phyloP scores from a whole-genome alignment of 2,329 filamentous ascomycete genomes.

The Diaporthe vaccinii region DNA sequence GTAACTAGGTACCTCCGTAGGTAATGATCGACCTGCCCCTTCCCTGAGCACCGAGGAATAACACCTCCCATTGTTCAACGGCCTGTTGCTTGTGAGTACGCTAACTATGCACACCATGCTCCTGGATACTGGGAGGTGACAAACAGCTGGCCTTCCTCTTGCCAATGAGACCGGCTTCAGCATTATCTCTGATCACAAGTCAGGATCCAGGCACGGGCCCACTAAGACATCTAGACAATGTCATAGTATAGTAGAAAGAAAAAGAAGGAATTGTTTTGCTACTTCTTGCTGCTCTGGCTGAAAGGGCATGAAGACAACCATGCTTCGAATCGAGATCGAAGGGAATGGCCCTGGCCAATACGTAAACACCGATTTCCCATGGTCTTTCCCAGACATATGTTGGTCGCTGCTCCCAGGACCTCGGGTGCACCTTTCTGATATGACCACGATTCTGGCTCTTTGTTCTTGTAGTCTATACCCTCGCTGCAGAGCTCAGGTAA shows the following conservation, averaged over 20 bases:
- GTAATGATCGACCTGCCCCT: background rate
- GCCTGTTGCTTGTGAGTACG: background rate
- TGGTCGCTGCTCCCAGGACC: background rate
- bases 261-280: background rate
- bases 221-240: background rate
- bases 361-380: background rate
- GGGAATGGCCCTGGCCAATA: background rate
- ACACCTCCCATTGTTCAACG: background rate
- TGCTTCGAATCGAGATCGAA: background rate
- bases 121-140: background rate
- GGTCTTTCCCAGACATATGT: background rate
- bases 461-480: background rate
- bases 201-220: background rate
- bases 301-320: background rate
- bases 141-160: background rate
- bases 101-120: background rate
- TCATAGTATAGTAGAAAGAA: too few species aligned
- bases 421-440: background rate
- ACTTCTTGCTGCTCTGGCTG: background rate
- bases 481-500: background rate
- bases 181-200: too few species aligned
- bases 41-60: background rate
- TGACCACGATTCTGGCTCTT: background rate
- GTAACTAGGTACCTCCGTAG: too few species aligned
- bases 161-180: background rate